Base-by-base conservation (phyloP, 345 rosid genomes). In the Kandelia obovata region DNA sequence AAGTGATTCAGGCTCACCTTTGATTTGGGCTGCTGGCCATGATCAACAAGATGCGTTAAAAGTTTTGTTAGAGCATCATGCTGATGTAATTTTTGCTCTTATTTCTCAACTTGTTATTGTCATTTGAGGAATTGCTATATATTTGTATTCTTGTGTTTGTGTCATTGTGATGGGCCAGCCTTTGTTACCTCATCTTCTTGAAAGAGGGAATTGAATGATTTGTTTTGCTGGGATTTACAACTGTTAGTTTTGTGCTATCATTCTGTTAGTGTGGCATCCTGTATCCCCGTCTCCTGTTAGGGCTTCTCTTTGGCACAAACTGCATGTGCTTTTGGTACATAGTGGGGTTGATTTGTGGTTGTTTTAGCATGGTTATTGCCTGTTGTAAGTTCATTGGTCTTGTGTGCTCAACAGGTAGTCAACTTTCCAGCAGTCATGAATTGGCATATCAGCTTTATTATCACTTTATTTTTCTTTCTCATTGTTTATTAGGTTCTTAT, bases 21-120 rank as follows among this genome's bases (percentile, higher is more conserved):
- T 92, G 64, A 72, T 92, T 47, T 92, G 96, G 96, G 96, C 96
- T 74, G 96, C 96, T 72, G 97, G 96, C 37, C 97, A 94, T 66
- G 89, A 75, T 47, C 92, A 94, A 66, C 83, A 65, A 26, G 95
- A 91, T 39, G 89, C 93, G 46, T 82, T 89, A 73, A 80, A 87
- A 83, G 82, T 91, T 75, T 81, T 94, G 66, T 81, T 91, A 71
- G 87, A 88, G 66, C 85, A 91, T 79, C 80, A 83, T 61, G 97
- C 97, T 37, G 75, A 89, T 78, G 98, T 91, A 86, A 80, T 64
- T 30, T 78, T 39, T 32, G 0, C 7, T 53, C 65, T 7, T 10
- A 47, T 19, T 6, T 8, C 62, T 6, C 35, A 49, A 55, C 52
- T 7, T 28, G 2, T 57, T 57, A 30, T 34, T 34, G 9, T 7